phyloP scores from a whole-genome alignment of 345 rosid species.

The Murraya koenigii region DNA sequence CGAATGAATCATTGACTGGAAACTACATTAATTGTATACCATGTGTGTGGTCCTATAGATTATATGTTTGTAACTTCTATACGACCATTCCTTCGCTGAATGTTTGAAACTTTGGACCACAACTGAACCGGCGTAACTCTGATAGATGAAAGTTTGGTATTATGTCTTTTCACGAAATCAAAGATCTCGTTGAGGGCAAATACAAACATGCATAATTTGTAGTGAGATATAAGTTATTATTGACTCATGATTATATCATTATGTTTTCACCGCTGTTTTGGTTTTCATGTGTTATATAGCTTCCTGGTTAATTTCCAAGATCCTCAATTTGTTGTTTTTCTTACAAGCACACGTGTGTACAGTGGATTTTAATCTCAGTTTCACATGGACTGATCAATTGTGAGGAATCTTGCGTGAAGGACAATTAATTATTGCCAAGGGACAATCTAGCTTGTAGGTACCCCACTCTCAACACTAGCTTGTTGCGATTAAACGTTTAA shows the following conservation, averaged over 20 bases:
- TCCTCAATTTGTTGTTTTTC: too few species aligned
- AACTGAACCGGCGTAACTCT: conserved; percentile 23
- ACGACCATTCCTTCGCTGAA: conserved; percentile 21
- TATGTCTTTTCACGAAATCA: conserved; percentile 13
- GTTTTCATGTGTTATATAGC: not conserved
- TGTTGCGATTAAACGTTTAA: conserved; percentile 31
- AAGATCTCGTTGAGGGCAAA: not conserved
- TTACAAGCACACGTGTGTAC: not conserved
- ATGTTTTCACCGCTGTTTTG: not conserved
- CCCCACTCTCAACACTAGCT: conserved; percentile 21
- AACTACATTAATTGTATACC: not conserved
- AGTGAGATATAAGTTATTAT: not conserved
- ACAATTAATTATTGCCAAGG: conserved; percentile 35
- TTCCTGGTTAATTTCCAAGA: not conserved
- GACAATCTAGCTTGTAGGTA: conserved; percentile 19
- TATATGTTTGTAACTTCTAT: conserved; percentile 1
- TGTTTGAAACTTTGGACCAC: conserved; percentile 27
- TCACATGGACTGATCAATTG: conserved; percentile 18
- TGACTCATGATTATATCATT: too few species aligned
- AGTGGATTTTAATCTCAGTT: not conserved
- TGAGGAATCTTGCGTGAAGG: conserved; percentile 21
- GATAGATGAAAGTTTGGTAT: conserved; percentile 8
- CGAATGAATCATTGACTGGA: not conserved
- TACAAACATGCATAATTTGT: not conserved
- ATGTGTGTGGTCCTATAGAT: conserved; percentile 27